Evolutionary conservation across 768 basidiomycete genomes (phyloP), one percentile per base, ranked within the genome.

Genomic region (Imleria badia): DNA sequence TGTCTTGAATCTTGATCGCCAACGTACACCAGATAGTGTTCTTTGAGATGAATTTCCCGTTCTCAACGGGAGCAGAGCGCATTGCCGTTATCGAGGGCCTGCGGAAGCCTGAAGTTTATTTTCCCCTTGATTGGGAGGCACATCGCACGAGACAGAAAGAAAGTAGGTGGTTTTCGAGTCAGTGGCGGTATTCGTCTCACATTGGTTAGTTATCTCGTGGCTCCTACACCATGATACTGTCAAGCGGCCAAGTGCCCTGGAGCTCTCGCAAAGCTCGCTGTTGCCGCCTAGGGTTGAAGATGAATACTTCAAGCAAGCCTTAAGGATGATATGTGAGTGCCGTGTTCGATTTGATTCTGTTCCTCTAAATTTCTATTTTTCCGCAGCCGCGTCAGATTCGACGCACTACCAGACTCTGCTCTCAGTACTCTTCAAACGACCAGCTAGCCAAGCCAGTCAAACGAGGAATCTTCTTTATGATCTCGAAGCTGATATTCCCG

Each of bases 1-100:
- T 12, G 20, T 15, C 13, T 17, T 51, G 15, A 14, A 20, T 11
- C n/a, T 36, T 19, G n/a, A 23, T 40, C 14, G 51, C 40, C 5
- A 12, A 56, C 41, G 26, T 36, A 54, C 34, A 23, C 20, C 57
- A 94, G 91, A 86, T 98, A 60, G 94, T 97, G 14, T 97, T 97
- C 72, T 97, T 98, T 64, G 95, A 98, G 74, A 96, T 97, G 94
- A 94, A 92, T 69, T 91, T 87, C 71, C 64, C 75, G 17, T 93
- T 97, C 72, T 75, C 81, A 12, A 97, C 94, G 0, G 85, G 83
- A 2, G 80, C 89, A 19, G 94, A 98, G 65, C 84, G 94, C 20
- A 89, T 90, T 36, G 84, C 81, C 1, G 92, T 94, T 20, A 78
- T 98, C 1, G 89, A 90, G 60, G 83, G 86, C 46, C 66, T 97